Conservation (phyloP, 371 early-diverging fungal genomes). For the Mucor piriformis region DNA sequence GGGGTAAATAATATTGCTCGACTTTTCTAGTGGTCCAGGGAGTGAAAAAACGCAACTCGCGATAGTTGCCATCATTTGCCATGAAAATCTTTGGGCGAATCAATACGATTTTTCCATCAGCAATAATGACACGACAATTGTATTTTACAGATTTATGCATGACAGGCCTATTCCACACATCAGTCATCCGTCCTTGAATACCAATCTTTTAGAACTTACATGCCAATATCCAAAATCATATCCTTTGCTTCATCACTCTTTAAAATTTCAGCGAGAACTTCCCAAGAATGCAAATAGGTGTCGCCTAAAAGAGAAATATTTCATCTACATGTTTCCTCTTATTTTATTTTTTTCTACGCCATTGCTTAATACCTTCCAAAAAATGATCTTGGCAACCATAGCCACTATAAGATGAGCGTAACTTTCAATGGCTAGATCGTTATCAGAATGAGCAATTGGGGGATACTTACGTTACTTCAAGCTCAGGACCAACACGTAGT, state of each 20-base stretch:
- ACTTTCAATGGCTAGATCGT: neutral
- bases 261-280: conserved; percentile 81
- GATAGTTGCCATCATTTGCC: conserved; percentile 97
- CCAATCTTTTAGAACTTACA: conserved; percentile 55
- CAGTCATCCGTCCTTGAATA: neutral
- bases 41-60: conserved; percentile 94
- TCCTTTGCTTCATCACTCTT: conserved; percentile 64
- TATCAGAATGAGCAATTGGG: neutral
- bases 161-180: conserved; percentile 72
- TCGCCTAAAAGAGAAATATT: no score
- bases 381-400: conserved; percentile 98
- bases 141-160: conserved; percentile 89
- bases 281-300: conserved; percentile 94
- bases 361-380: conserved; percentile 69
- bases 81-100: conserved; percentile 95
- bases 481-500: conserved; percentile 93
- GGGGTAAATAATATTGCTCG: conserved; percentile 82
- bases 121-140: conserved; percentile 91
- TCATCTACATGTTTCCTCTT: conserved; percentile 36
- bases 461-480: conserved; percentile 84
- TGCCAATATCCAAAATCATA: conserved; percentile 92
- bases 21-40: conserved; percentile 76
- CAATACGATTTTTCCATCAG: conserved; percentile 81
- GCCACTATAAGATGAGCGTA: conserved; percentile 59
- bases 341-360: neutral